Base-by-base conservation (phyloP, 2,329 filamentous ascomycete species). In the Cercospora sp. region DNA sequence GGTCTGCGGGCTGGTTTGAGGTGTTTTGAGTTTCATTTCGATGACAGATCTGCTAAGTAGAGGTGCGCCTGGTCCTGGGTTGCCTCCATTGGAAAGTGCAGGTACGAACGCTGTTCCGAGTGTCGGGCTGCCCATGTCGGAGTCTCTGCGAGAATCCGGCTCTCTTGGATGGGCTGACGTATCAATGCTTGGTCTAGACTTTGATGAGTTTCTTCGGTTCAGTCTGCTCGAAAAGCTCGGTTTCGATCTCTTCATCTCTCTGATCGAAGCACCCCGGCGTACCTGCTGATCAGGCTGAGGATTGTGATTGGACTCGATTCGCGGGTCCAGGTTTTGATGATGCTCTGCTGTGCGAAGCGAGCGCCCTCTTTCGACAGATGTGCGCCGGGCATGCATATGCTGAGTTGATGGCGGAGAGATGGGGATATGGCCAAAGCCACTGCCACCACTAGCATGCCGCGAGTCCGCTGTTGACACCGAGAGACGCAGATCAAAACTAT, bases 391-490 rank as follows among this genome's bases (percentile, higher is more conserved):
- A 18, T 64, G 18, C 21, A 45, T 4, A 43, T 28, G 21, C 30
- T 58, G 49, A 9, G 5, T 13, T 3, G 51, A 32, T 1, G 76
- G 76, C 59, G 77, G 76, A 16, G 77, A 79, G 30, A 79, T 78
- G 2, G 76, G 75, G 34, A 77, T 78, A 13, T 70, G 72, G 3
- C 77, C 76, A 45, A 73, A 76, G 10, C 74, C 76, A 61, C 75
- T 77, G 5, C 70, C 65, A 3, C 49, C 61, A 30, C 62, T 64
- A 4, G 62, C 34, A 58, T 43, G 34, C 0, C 51, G 49, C 8
- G 62, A 64, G 1, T 16, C 49, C n/a, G 53, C 53, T 28, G 62
- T 53, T 0, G 51, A 58, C 30, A 58, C 28, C 2, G 74, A 74
- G 12, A 75, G 66, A 8, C 71, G 64, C 9, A 74, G 62, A n/a